Base-by-base conservation (phyloP, 2,329 filamentous ascomycete genomes). In the Botrytis tulipae region DNA sequence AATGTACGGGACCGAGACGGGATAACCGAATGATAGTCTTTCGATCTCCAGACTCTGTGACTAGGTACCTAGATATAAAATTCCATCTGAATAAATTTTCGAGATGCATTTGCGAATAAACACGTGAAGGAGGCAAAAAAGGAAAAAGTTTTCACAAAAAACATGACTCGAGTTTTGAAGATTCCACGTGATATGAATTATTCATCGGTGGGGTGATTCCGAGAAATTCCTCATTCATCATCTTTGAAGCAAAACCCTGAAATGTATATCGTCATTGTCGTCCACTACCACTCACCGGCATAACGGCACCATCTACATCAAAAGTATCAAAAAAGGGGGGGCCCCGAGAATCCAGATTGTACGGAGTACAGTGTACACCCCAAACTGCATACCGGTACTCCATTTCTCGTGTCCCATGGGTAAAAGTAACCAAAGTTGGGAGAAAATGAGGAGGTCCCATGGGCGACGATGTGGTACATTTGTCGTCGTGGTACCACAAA, bases 381-480 rank as follows among this genome's bases (percentile, higher is more conserved):
- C 65, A 40, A 54, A 16, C 46, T 54, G 65, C 32, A 44, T 67
- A 67, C 35, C 35, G 35, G 35, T 35, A 35, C 65, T 67, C 65
- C 65, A 68, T 68, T 68, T 48, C 46, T 54, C 35, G 35, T 68
- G 65, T 51, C 63, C 65, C 65, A 54, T 68, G 65, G 65, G 46
- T 40, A 40, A 40, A 40, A 9, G 16, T n/a, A 62, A 18, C 29
- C 37, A 66, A 54, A 68, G 42, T 54, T n/a, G 46, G 65, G 65
- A 68, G 65, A 68, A 51, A 68, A 68, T 68, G 65, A 54, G 65
- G 65, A 67, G 65, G 65, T 68, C 65, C 65, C 65, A 68, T 68
- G 65, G 65, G 65, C 65, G 46, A 68, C 35, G 18, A 54, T 68
- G 46, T n/a, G 46, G 32, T 32, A 65, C 40, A 10, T 22, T 29